phyloP scores from a whole-genome alignment of 192 early-diverging fungal genomes.

The Gamsiella multidivaricata region DNA sequence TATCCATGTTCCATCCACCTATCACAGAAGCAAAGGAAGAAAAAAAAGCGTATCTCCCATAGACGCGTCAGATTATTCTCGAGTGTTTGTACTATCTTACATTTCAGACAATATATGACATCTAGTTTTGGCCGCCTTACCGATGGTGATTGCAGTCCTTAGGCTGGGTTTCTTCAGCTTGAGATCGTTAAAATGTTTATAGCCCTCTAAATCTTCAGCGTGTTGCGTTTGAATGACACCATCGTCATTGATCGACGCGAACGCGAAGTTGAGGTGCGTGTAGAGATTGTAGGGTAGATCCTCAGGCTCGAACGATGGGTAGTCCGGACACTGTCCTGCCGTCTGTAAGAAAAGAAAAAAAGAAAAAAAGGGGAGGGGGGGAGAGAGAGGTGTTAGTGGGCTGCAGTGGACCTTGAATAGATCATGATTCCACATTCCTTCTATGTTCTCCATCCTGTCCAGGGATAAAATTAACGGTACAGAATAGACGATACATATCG shows the following conservation, averaged over 20 bases:
- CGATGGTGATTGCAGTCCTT: conserved; percentile 30
- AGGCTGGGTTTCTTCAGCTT: conserved; percentile 43
- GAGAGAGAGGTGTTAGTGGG: background rate
- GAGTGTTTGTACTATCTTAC: background rate
- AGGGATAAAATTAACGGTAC: background rate
- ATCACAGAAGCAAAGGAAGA: background rate
- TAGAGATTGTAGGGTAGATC: conserved; percentile 42
- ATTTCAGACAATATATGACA: no score
- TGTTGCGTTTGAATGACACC: conserved; percentile 43
- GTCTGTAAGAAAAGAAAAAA: conserved; percentile 18
- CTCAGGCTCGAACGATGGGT: conserved; percentile 35
- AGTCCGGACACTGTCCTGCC: conserved; percentile 31
- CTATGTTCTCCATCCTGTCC: background rate
- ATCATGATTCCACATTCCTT: conserved; percentile 17
- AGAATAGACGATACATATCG: no score
- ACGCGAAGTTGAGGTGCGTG: conserved; percentile 51
- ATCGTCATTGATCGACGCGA: conserved; percentile 48
- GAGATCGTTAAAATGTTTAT: conserved; percentile 47
- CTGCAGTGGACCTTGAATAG: background rate
- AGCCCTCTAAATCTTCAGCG: conserved; percentile 18
- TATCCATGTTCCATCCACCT: conserved; percentile 55
- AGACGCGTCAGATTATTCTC: background rate
- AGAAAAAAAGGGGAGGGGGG: background rate
- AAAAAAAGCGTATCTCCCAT: background rate
- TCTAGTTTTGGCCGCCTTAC: conserved; percentile 11